A percentile compares a stretch with the other conserved stretches of the same genome.
Conservation (phyloP, 2,329 filamentous ascomycete genomes). For the Tricladium varicosporioides region DNA sequence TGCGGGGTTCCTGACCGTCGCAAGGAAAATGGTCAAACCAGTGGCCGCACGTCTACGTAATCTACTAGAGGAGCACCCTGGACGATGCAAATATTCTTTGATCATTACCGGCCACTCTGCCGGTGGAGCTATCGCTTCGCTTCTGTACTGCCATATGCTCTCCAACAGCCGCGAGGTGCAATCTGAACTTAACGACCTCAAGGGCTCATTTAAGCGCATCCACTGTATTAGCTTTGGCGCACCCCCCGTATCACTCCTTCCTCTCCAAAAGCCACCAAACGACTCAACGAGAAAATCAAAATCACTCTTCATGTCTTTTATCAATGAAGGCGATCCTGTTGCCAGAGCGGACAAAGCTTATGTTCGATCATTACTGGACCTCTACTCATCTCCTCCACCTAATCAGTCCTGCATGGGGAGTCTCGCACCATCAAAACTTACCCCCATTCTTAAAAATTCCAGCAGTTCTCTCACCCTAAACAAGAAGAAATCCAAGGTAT, state of each 20-base stretch:
- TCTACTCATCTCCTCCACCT: slow-evolving; percentile 58
- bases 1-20: slow-evolving; percentile 74
- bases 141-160: slow-evolving; percentile 83
- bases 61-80: slow-evolving; percentile 70
- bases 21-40: slow-evolving; percentile 70
- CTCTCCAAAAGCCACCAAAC: slow-evolving; percentile 58
- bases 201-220: slow-evolving; percentile 70
- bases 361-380: slow-evolving; percentile 66
- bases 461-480: not conserved
- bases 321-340: slow-evolving; percentile 86
- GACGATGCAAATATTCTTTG: slow-evolving; percentile 63
- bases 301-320: slow-evolving; percentile 73
- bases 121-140: slow-evolving; percentile 76
- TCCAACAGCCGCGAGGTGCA: slow-evolving; percentile 49
- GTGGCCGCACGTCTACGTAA: slow-evolving; percentile 69
- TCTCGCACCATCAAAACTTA: slow-evolving; percentile 17
- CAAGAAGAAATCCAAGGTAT: slow-evolving; percentile 22
- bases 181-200: slow-evolving; percentile 69
- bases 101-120: slow-evolving; percentile 86
- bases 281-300: slow-evolving; percentile 58
- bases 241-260: slow-evolving; percentile 71
- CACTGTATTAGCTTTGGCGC: slow-evolving; percentile 87
- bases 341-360: slow-evolving; percentile 74
- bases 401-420: slow-evolving; percentile 13
- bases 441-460: slow-evolving; percentile 22